These are phyloP conservation scores for Eucalyptus melliodora DNA, from an alignment of 345 rosid genomes.

Conservation along the genomic window DNA sequence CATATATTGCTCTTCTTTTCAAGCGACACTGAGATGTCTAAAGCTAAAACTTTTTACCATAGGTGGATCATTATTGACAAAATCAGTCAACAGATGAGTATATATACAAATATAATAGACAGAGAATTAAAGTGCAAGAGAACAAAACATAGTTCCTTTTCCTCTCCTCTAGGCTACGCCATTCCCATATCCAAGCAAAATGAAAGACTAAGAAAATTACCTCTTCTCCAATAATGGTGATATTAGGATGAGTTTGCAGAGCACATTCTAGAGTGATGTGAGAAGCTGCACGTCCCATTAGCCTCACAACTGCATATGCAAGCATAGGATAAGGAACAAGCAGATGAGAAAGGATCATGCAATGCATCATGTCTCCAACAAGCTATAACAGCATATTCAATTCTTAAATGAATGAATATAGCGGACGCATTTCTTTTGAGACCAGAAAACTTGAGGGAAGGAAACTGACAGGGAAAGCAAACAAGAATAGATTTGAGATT, in stretches of 20 bases:
- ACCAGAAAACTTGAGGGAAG: background rate
- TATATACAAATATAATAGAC: background rate
- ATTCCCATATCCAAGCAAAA: background rate
- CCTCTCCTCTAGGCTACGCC: background rate
- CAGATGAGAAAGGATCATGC: background rate
- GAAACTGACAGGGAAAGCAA: background rate
- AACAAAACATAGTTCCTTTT: background rate
- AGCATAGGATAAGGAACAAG: background rate
- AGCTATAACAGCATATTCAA: background rate
- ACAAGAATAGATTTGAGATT: background rate
- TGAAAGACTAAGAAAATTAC: conserved; percentile 10
- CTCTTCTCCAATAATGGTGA: conserved; percentile 97
- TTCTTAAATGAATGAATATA: background rate
- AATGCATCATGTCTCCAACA: background rate
- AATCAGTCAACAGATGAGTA: background rate
- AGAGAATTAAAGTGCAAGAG: background rate
- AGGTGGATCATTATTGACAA: background rate
- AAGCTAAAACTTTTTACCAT: background rate
- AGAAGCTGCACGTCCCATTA: conserved; percentile 99
- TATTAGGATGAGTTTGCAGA: conserved; percentile 93
- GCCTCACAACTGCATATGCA: conserved; percentile 64
- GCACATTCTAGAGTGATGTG: conserved; percentile 98
- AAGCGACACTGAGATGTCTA: background rate
- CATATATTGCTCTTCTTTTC: background rate
- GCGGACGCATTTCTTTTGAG: background rate